A percentile compares a stretch with the other conserved stretches of the same genome.
These are phyloP conservation scores for Crithidia mellificae DNA, from an alignment of 208 protist species.

Conservation along the genomic window DNA sequence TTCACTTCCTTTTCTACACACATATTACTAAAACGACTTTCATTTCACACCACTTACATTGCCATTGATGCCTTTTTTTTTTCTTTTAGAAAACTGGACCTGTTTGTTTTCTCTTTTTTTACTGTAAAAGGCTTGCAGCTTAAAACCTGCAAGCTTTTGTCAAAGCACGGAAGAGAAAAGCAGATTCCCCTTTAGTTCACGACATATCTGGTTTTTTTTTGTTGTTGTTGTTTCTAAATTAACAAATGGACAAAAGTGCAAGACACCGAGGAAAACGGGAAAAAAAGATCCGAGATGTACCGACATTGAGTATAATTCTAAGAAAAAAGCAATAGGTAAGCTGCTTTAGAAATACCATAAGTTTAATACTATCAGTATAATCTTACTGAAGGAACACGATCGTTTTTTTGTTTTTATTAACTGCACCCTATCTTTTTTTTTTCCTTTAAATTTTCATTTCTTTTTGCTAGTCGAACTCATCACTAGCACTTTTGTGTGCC, in stretches of 20 bases:
- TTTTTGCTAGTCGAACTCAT: neutral
- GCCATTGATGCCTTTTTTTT: slow-evolving; percentile 19
- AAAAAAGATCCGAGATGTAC: neutral
- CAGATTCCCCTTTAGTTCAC: too few species aligned
- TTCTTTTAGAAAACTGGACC: slow-evolving; percentile 10
- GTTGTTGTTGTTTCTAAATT: neutral
- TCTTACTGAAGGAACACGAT: neutral
- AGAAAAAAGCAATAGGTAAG: slow-evolving; percentile 4
- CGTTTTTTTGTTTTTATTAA: neutral
- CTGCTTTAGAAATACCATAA: neutral
- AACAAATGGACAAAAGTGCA: neutral
- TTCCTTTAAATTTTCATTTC: too few species aligned
- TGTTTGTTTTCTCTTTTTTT: slow-evolving; percentile 4
- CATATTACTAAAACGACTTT: slow-evolving; percentile 16
- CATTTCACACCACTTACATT: neutral
- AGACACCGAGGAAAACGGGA: neutral
- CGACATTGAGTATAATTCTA: neutral
- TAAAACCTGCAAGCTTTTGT: too few species aligned
- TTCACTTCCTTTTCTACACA: neutral
- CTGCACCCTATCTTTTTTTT: neutral
- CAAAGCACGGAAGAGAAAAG: too few species aligned
- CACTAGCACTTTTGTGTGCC: neutral
- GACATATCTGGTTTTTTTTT: too few species aligned
- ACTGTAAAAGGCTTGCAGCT: neutral
- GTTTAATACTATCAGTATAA: neutral